Evolutionary conservation across 306 rosid species (phyloP).

Genomic region (Cucumis cinereus): DNA sequence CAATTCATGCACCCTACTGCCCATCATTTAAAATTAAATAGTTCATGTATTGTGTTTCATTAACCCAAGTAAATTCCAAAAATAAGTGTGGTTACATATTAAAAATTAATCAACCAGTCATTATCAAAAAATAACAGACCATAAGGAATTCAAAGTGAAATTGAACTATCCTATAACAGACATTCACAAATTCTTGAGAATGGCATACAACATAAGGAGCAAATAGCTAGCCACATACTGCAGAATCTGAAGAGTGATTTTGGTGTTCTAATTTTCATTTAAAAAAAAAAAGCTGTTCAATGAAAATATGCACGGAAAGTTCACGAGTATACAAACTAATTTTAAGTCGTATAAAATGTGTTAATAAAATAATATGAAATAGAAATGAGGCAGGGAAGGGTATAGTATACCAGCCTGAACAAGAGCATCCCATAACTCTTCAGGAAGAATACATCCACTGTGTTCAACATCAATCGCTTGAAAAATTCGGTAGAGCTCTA

Average conservation of each 20-base stretch:
- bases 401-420: slow-evolving; percentile 55
- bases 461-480: slow-evolving; percentile 94
- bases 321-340: background rate
- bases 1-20: background rate
- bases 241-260: background rate
- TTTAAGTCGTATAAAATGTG: background rate
- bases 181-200: background rate
- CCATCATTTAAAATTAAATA: background rate
- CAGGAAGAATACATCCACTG: slow-evolving; percentile 78
- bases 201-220: background rate
- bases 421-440: slow-evolving; percentile 97
- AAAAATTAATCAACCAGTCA: background rate
- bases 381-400: background rate
- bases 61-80: background rate
- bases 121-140: background rate
- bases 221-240: background rate
- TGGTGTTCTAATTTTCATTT: too few species aligned
- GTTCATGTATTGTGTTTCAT: background rate
- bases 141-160: background rate
- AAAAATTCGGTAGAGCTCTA: slow-evolving; percentile 80
- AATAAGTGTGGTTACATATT: background rate
- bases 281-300: background rate
- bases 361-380: background rate
- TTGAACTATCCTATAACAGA: background rate
- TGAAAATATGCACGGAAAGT: background rate